Evolutionary conservation across 2,329 filamentous ascomycete genomes (phyloP), one percentile per base, ranked within the genome.

Genomic region (Neofusicoccum kwambonambiense): DNA sequence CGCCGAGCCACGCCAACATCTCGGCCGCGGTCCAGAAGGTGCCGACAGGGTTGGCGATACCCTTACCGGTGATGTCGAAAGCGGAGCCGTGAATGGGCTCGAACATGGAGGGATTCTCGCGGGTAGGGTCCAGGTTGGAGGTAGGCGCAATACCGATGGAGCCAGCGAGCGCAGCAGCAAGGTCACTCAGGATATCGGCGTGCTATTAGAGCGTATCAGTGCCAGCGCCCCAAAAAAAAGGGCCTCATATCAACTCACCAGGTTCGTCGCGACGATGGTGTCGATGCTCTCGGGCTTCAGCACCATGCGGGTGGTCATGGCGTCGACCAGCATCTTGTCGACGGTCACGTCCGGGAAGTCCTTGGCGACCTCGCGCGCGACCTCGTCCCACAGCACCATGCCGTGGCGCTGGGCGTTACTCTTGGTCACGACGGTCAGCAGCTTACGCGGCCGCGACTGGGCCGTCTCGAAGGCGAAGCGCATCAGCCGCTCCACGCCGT

Each of bases 101-200:
- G 67, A 87, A 88, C 83, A 87, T 86, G 62, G 80, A 83, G 0
- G 87, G 87, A 66, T 86, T 84, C 68, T 82, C 71, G 15, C 85
- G 78, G 0, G 84, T 87, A 1, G 89, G 88, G 68, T 91, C 88
- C 1, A 91, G 78, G 69, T 91, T 91, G 47, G 84, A 87, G 0
- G 88, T 90, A 3, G 89, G 88, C 3, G 89, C 89, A 65, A 92
- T 90, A 8, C 89, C 89, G 66, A 91, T 91, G 2, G 85, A 88
- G 0, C 89, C 89, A 2, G 89, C 89, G 6, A 91, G 78, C 0
- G 88, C 87, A 13, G 89, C 89, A 5, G 89, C 89, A 19, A 91
- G 79, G 70, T 91, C 89, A 0, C 88, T 90, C 4, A 91, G 82
- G 57, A 91, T 90, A 68, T 91, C 89, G 3, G 87, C 88, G 51